phyloP scores from a whole-genome alignment of 768 basidiomycete genomes.

The Trametes meyenii region DNA sequence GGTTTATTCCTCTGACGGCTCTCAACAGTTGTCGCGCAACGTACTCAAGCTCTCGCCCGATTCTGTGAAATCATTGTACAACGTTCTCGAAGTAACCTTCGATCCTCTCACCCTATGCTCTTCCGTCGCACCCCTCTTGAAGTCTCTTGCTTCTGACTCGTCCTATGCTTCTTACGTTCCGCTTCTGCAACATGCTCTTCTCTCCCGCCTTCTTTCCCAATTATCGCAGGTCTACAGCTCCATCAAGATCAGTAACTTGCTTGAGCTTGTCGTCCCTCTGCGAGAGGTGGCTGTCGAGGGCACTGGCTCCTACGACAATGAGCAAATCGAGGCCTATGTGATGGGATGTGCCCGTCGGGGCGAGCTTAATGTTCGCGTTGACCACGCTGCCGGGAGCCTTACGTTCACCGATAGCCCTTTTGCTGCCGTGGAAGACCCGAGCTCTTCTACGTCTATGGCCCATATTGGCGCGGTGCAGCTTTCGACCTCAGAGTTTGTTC shows the following conservation, averaged over 20 bases:
- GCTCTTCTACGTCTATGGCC: slow-evolving; percentile 37
- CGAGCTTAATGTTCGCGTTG: slow-evolving; percentile 83
- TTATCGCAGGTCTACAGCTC: slow-evolving; percentile 92
- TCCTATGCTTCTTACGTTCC: slow-evolving; percentile 82
- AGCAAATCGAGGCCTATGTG: slow-evolving; percentile 86
- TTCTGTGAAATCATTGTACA: slow-evolving; percentile 77
- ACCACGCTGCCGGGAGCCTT: slow-evolving; percentile 86
- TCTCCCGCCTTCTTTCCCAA: slow-evolving; percentile 88
- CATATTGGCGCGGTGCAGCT: slow-evolving; percentile 61
- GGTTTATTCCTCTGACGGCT: slow-evolving; percentile 16
- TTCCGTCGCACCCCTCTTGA: slow-evolving; percentile 77
- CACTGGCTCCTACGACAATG: slow-evolving; percentile 58
- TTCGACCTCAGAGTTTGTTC: slow-evolving; percentile 69
- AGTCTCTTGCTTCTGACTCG: slow-evolving; percentile 52
- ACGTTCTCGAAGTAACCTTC: slow-evolving; percentile 89
- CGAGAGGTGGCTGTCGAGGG: slow-evolving; percentile 54
- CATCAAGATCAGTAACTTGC: slow-evolving; percentile 76
- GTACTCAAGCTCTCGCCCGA: slow-evolving; percentile 79
- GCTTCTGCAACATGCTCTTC: slow-evolving; percentile 88
- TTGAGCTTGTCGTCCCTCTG: slow-evolving; percentile 78
- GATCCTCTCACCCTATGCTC: slow-evolving; percentile 87
- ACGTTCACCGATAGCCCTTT: slow-evolving; percentile 83
- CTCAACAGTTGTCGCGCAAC: slow-evolving; percentile 70
- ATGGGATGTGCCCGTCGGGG: slow-evolving; percentile 90
- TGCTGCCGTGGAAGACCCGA: slow-evolving; percentile 42